Base-by-base conservation (phyloP, 1,139 yeast genomes). In the Pichia sp. region DNA sequence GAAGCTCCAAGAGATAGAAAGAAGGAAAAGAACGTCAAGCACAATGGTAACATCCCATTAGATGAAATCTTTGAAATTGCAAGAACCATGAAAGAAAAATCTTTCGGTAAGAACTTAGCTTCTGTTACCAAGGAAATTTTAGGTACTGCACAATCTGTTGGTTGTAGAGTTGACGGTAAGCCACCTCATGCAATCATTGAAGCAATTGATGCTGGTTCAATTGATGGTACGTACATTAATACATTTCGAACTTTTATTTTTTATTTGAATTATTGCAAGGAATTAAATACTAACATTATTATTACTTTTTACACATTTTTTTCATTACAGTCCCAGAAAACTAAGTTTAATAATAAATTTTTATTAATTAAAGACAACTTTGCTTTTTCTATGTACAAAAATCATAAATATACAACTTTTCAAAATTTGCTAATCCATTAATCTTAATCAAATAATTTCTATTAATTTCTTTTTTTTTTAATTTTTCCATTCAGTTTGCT, bases 1-100 rank as follows among this genome's bases (percentile, higher is more conserved):
- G 99, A 93, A 83, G 91, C 99, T 70, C 96, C 96, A 74, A 91
- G 99, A 88, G 99, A 93, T 86, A 87, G 97, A 84, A 93, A 93
- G 95, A 93, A 93, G 96, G 99, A 93, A 76, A 93, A 93, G 95
- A 91, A 95, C 82, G 90, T 95, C 77, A 91, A 91, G 84, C 99
- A 93, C 89, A 85, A 85, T 74, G 99, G 99, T 81, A 93, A 90
- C 91, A 84, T 93, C 73, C 89, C 96, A 70, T 83, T 93, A 72
- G 96, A 91, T 70, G 97, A 93, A 80, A 87, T 93, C 77, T 83
- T 81, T 75, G 96, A 90, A 76, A 88, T 93, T 74, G 99, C 99
- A 70, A 93, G 97, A 81, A 85, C 84, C 74, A 93, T 93, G 98
- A 86, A 81, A 76, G 88, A 86, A 75, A 93, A 93, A 83, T 91